A percentile compares a stretch with the other conserved stretches of the same genome.
phyloP scores from a whole-genome alignment of 2,329 filamentous ascomycete genomes.

The Aspergillus sclerotialis region DNA sequence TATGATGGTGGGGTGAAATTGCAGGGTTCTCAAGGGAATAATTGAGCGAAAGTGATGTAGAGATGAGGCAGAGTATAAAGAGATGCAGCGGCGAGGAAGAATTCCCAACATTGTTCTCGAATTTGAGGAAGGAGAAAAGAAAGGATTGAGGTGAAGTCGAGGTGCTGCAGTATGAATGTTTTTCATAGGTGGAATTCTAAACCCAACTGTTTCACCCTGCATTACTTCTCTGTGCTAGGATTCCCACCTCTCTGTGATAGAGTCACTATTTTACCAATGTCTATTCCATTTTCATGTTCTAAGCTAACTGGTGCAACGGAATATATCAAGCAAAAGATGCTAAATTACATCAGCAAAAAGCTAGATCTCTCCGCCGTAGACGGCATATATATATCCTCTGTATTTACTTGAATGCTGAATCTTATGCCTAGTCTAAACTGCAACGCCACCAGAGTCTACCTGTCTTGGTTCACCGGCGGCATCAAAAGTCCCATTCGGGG shows the following conservation, averaged over 20 bases:
- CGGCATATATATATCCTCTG: too few species aligned
- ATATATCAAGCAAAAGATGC: neutral
- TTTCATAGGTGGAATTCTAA: neutral
- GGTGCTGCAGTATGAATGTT: neutral
- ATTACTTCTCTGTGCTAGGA: too few species aligned
- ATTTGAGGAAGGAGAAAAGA: neutral
- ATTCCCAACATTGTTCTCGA: neutral
- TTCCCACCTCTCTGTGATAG: too few species aligned
- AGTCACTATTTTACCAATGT: too few species aligned
- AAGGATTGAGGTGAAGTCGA: neutral
- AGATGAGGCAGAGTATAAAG: neutral
- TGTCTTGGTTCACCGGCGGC: slow-evolving; percentile 72
- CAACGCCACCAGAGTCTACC: slow-evolving; percentile 60
- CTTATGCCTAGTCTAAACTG: slow-evolving; percentile 28
- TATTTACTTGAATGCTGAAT: neutral
- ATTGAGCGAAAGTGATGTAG: neutral
- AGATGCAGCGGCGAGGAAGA: neutral
- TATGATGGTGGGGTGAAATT: neutral
- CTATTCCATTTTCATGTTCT: too few species aligned
- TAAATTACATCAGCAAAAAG: neutral
- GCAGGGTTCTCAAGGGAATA: too few species aligned
- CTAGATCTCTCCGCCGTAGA: too few species aligned
- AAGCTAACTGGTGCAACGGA: too few species aligned
- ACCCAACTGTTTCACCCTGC: neutral
- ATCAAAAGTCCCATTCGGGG: slow-evolving; percentile 64